Evolutionary conservation across 2,329 filamentous ascomycete genomes (phyloP).

Genomic region (Trichoderma sp.): DNA sequence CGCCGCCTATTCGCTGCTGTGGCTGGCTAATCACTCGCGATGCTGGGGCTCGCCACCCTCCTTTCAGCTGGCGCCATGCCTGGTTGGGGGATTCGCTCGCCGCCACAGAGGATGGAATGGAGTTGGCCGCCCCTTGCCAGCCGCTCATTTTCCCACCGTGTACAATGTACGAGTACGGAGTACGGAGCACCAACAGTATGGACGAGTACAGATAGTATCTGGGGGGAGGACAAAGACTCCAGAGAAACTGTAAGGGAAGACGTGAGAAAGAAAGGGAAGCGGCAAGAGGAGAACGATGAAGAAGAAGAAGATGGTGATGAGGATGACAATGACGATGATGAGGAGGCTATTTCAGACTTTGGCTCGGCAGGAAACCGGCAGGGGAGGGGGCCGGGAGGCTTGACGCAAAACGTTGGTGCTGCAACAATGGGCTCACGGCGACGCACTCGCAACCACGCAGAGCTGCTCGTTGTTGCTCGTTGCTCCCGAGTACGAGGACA

Average conservation of each 20-base stretch:
- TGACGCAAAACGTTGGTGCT: conserved; percentile 1
- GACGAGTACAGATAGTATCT: too few relatives aligned
- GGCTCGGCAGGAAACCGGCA: too few relatives aligned
- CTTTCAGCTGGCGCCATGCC: conserved; percentile 27
- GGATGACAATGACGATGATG: too few relatives aligned
- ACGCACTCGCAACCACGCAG: neutral
- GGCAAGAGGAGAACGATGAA: neutral
- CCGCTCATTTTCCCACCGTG: neutral
- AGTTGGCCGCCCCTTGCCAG: conserved; percentile 20
- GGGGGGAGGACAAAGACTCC: neutral
- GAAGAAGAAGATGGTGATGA: too few relatives aligned
- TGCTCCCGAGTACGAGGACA: conserved; percentile 16
- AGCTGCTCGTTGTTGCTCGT: conserved; percentile 4
- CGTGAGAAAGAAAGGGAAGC: neutral
- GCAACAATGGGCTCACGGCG: neutral
- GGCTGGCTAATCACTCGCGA: conserved; percentile 10
- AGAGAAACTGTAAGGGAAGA: neutral
- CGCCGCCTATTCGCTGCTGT: conserved; percentile 15
- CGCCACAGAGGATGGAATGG: conserved; percentile 26
- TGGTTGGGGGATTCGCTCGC: conserved; percentile 26
- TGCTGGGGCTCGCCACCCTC: conserved; percentile 27
- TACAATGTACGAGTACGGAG: too few relatives aligned
- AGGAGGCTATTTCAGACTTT: too few relatives aligned
- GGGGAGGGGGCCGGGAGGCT: neutral
- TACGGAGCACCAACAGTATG: too few relatives aligned